Evolutionary conservation across 2,329 filamentous ascomycete genomes (phyloP), one percentile per base, ranked within the genome.

Genomic region (Beauveria scarabaeidicola): DNA sequence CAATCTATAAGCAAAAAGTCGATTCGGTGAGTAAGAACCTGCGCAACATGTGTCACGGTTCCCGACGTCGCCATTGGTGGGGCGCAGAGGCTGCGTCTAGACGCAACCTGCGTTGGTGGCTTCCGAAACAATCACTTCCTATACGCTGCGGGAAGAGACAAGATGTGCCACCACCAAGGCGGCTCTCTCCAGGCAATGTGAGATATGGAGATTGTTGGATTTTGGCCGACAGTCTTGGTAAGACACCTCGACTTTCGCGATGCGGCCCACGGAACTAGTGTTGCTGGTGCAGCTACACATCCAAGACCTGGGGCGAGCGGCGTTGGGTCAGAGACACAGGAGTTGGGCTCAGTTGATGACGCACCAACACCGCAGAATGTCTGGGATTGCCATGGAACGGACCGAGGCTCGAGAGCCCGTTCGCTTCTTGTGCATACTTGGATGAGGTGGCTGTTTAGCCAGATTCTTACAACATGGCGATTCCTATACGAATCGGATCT

Each of bases 61-160:
- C 10, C 25, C 27, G 43, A 56, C 25, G 21, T 29, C n/a, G 15
- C n/a, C 8, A 27, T 29, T n/a, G 29, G 15, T 46, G 19, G 44
- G 32, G 36, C 50, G 50, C 46, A 38, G 55, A 50, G 46, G 46
- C 46, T n/a, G 36, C 36, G 17, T n/a, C 44, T 41, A 6, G 29
- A 17, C 29, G 32, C 15, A 21, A 13, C 3, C 32, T 58, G 55
- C 53, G 43, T 40, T 23, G 43, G 38, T 21, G 25, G 19, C 53
- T 21, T 48, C 53, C 27, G 21, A 47, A 56, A 48, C 44, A 51
- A 43, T 15, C 32, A 29, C 15, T 13, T 17, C 10, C 52, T 54
- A 17, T 41, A 43, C 13, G 17, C 55, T 43, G 55, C n/a, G 55
- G 38, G 36, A 44, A 52, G 55, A 58, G 46, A 58, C 19, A 58